Conservation (phyloP, 1,284 basidiomycete species). For the Microbotryum lychnidis-dioicae region DNA sequence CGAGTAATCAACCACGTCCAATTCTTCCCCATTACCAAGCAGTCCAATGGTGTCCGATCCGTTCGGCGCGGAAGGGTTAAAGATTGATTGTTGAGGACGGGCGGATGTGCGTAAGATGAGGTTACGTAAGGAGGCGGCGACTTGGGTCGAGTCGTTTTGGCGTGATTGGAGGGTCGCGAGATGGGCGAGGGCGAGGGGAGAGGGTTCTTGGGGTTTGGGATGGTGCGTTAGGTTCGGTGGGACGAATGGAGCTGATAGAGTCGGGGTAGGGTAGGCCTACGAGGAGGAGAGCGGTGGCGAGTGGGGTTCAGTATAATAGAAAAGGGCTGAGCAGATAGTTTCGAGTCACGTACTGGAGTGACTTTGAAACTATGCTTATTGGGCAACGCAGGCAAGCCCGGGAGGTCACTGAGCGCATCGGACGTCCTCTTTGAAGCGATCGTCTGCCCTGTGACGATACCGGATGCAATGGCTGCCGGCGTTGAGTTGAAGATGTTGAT, state of each 20-base stretch:
- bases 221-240: constrained; percentile 9
- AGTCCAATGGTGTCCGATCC: background rate
- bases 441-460: too few species aligned
- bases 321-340: too few species aligned
- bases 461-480: too few species aligned
- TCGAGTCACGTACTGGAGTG: too few species aligned
- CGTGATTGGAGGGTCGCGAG: constrained; percentile 27
- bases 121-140: constrained; percentile 22
- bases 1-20: constrained; percentile 26
- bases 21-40: constrained; percentile 2
- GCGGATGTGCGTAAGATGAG: constrained; percentile 20
- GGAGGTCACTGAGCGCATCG: too few species aligned
- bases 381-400: too few species aligned
- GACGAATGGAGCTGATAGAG: constrained; percentile 17
- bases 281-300: background rate
- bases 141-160: constrained; percentile 26
- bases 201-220: constrained; percentile 19
- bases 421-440: too few species aligned
- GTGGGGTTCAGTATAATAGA: too few species aligned
- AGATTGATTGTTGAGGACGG: background rate
- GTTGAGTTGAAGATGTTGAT: too few species aligned
- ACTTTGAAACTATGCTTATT: too few species aligned
- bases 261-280: constrained; percentile 26
- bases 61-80: background rate
- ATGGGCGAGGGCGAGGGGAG: constrained; percentile 16